Evolutionary conservation across 345 rosid genomes (phyloP).

Genomic region (Triadica sebifera): DNA sequence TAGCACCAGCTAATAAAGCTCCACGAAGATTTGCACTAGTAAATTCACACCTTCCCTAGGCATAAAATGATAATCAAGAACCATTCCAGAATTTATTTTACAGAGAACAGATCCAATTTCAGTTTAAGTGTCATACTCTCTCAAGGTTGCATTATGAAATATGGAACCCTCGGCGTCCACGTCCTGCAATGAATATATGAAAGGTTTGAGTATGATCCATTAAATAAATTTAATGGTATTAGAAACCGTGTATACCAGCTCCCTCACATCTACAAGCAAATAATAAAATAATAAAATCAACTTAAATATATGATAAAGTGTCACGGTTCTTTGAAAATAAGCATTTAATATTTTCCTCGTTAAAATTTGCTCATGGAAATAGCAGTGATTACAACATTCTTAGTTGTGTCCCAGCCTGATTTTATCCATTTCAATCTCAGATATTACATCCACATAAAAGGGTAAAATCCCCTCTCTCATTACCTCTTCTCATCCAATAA

Average conservation of each 20-base stretch:
- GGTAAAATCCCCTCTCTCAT: neutral
- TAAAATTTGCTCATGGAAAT: neutral
- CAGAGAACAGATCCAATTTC: slow-evolving; percentile 9
- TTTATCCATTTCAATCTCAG: neutral
- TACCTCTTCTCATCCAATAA: neutral
- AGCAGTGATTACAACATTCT: neutral
- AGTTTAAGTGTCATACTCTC: slow-evolving; percentile 61
- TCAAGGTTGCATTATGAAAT: slow-evolving; percentile 89
- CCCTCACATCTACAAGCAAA: neutral
- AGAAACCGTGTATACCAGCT: neutral
- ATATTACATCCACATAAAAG: neutral
- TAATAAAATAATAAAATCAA: neutral
- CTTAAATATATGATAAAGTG: neutral
- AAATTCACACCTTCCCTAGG: slow-evolving; percentile 90
- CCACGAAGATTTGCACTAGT: slow-evolving; percentile 85
- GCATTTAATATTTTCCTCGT: neutral
- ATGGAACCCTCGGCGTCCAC: slow-evolving; percentile 76
- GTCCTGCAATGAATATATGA: slow-evolving; percentile 43
- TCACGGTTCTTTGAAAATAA: neutral
- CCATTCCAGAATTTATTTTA: neutral
- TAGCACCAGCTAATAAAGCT: slow-evolving; percentile 79
- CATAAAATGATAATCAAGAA: slow-evolving; percentile 31
- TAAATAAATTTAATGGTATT: neutral
- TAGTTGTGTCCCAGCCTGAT: neutral
- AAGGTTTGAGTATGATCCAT: slow-evolving; percentile 22